A percentile compares a stretch with the other conserved stretches of the same genome.
phyloP scores from a whole-genome alignment of 768 basidiomycete species.

The Boletus fagicola region DNA sequence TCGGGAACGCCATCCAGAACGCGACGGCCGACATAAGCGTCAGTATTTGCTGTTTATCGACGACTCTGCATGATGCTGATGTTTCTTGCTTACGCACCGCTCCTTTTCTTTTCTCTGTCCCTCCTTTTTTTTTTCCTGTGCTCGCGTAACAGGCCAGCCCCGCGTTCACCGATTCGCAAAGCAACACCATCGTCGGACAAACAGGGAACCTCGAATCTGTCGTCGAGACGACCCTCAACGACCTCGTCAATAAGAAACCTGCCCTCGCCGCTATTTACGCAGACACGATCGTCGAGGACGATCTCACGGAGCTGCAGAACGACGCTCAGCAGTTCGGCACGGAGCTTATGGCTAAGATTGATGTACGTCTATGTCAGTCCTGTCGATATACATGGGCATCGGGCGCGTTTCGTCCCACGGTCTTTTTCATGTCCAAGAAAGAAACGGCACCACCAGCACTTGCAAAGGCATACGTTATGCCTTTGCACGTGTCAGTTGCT shows the following conservation, averaged over 20 bases:
- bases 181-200: accelerated
- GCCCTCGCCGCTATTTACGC: accelerated
- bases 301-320: not conserved
- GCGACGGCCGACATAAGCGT: not conserved
- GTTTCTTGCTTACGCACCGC: not conserved
- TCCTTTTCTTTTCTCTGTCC: not conserved
- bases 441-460: not conserved
- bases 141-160: not conserved
- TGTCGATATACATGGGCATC: not conserved
- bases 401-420: no score
- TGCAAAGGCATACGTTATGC: no score
- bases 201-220: accelerated
- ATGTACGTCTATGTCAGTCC: not conserved
- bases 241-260: not conserved
- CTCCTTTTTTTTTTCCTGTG: not conserved
- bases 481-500: not conserved
- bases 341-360: not conserved
- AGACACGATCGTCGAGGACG: not conserved
- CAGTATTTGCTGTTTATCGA: not conserved
- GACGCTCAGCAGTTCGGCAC: not conserved
- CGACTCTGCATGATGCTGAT: not conserved
- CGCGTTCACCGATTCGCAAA: not conserved
- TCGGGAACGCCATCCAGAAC: accelerated
- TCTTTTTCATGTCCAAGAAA: not conserved
- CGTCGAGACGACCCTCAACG: not conserved